Conservation (phyloP, 2,329 filamentous ascomycete genomes). For the Graphilbum sp. region DNA sequence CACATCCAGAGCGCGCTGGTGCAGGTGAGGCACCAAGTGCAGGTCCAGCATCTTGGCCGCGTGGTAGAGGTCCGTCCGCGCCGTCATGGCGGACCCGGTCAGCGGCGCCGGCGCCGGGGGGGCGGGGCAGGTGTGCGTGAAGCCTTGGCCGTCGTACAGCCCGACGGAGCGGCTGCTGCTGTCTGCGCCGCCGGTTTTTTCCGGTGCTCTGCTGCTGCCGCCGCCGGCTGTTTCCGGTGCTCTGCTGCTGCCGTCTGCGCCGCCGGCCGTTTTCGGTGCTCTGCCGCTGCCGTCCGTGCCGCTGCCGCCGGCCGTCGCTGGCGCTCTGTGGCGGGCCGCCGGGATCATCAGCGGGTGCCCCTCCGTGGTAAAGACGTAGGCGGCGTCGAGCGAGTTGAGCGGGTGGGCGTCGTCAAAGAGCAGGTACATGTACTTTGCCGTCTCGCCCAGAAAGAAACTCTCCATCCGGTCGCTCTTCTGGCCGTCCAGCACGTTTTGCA, state of each 20-base stretch:
- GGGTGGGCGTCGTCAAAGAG: conserved; percentile 78
- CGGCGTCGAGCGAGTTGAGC: conserved; percentile 69
- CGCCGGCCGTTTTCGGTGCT: too few species aligned
- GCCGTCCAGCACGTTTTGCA: conserved; percentile 67
- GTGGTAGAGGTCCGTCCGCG: conserved; percentile 70
- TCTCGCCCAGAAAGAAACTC: conserved; percentile 95
- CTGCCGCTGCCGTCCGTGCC: too few species aligned
- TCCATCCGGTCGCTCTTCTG: conserved; percentile 93
- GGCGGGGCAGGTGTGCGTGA: conserved; percentile 48
- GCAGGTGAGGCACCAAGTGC: conserved; percentile 55
- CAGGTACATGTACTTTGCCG: conserved; percentile 86
- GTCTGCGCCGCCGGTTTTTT: neutral
- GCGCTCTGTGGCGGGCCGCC: neutral
- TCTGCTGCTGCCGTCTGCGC: too few species aligned
- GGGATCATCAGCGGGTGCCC: conserved; percentile 86
- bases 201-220: too few species aligned
- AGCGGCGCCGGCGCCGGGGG: conserved; percentile 44
- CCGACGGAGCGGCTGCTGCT: conserved; percentile 11
- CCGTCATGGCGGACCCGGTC: conserved; percentile 63
- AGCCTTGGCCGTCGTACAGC: conserved; percentile 25
- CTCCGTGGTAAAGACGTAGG: conserved; percentile 91
- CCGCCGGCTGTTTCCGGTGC: too few species aligned
- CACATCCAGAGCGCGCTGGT: conserved; percentile 17
- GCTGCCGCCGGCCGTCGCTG: too few species aligned
- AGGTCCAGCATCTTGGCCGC: conserved; percentile 73